These are phyloP conservation scores for Peronospora belbahrii DNA, from an alignment of 352 stramenopile species.

Conservation along the genomic window DNA sequence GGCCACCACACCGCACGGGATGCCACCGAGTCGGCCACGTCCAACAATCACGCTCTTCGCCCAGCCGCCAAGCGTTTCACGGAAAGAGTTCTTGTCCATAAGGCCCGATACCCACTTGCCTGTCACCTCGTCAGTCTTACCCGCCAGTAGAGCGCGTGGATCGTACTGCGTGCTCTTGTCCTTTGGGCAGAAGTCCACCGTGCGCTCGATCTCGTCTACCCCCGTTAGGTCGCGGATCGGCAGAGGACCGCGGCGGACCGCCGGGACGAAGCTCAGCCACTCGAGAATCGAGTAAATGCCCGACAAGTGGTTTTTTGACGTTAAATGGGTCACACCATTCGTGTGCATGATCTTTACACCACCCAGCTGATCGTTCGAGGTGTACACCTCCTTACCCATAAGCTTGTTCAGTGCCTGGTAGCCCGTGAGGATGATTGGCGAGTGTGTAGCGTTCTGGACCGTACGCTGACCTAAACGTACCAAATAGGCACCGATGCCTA, in stretches of 20 bases:
- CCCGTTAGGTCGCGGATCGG: conserved; percentile 82
- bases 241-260: conserved; percentile 70
- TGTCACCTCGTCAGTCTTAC: conserved; percentile 60
- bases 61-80: conserved; percentile 97
- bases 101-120: conserved; percentile 90
- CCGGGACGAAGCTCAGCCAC: conserved; percentile 98
- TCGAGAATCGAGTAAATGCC: conserved; percentile 93
- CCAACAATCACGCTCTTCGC: conserved; percentile 98
- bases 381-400: conserved; percentile 99
- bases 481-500: conserved; percentile 99
- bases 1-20: conserved; percentile 97
- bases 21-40: conserved; percentile 94
- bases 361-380: conserved; percentile 99
- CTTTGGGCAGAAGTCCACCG: conserved; percentile 87
- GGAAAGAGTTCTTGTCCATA: conserved; percentile 98
- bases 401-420: conserved; percentile 99
- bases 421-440: conserved; percentile 99
- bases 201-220: conserved; percentile 77
- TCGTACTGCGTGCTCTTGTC: conserved; percentile 94
- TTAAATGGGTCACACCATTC: conserved; percentile 98
- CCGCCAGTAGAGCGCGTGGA: conserved; percentile 89
- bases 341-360: conserved; percentile 99
- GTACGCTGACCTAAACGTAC: conserved; percentile 98
- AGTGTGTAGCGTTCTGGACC: conserved; percentile 96
- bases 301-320: conserved; percentile 94